A percentile compares a stretch with the other conserved stretches of the same genome.
phyloP scores from a whole-genome alignment of 2,329 filamentous ascomycete species.

The Pyrenophora graminea region DNA sequence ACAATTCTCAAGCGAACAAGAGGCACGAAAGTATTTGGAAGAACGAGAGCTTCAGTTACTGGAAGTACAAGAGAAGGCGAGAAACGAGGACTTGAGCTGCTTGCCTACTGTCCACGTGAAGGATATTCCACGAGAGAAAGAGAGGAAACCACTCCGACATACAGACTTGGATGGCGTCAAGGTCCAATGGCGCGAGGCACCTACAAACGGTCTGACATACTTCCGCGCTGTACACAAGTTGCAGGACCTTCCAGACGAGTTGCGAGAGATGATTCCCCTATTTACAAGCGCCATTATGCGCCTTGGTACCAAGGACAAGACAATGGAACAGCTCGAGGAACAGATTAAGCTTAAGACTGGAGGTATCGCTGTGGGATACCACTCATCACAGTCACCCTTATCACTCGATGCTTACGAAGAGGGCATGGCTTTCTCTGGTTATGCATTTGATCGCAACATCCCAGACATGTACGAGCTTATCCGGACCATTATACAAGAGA shows the following conservation, averaged over 20 bases:
- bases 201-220: conserved; percentile 94
- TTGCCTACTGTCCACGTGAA: conserved; percentile 85
- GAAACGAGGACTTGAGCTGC: conserved; percentile 82
- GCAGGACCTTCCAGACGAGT: conserved; percentile 78
- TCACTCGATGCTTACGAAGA: conserved; percentile 74
- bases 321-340: conserved; percentile 94
- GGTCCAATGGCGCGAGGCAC: conserved; percentile 88
- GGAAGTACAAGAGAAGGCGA: conserved; percentile 80
- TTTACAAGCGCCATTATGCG: conserved; percentile 94
- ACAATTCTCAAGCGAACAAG: conserved; percentile 70
- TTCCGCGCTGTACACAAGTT: conserved; percentile 87
- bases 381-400: conserved; percentile 76
- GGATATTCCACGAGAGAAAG: conserved; percentile 82
- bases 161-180: conserved; percentile 64
- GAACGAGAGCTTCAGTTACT: conserved; percentile 80
- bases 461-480: conserved; percentile 89
- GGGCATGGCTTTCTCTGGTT: conserved; percentile 82
- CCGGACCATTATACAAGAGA: conserved; percentile 78
- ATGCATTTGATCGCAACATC: conserved; percentile 86
- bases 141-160: conserved; percentile 69
- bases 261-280: conserved; percentile 81
- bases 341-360: conserved; percentile 95
- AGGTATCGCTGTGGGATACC: conserved; percentile 82
- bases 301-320: conserved; percentile 82
- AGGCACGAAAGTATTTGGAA: conserved; percentile 72